Base-by-base conservation (phyloP, 768 basidiomycete species). In the Tricholoma furcatifolium region DNA sequence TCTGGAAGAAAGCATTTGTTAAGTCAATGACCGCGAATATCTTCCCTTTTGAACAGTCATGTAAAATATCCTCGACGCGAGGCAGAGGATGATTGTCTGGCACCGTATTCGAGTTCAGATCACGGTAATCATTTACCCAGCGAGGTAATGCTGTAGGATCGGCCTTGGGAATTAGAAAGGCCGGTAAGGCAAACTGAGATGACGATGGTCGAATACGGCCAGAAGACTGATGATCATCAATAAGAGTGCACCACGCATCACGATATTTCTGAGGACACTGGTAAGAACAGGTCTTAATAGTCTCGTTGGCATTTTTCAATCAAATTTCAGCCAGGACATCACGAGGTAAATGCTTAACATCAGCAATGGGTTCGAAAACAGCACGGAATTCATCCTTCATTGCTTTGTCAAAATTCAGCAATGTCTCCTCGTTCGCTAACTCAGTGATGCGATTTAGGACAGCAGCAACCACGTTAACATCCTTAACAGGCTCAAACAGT, bases 111-210 rank as follows among this genome's bases (percentile, higher is more conserved):
- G 51, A 51, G 43, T 74, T 75, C 1, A 75, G 43, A 6, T 57
- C 36, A 0, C 63, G 54, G 51, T 64, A 75, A 31, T 74, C 68
- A 50, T 68, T 70, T 0, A 75, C 70, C 70, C 71, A 74, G 0
- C 65, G 59, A 0, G 71, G 74, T 0, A 70, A 31, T 0, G 56
- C 70, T 65, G 72, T n/a, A n/a, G n/a, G n/a, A n/a, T n/a, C n/a
- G n/a, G n/a, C n/a, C n/a, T n/a, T n/a, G n/a, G n/a, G n/a, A 3
- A 77, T 68, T 0, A 76, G 61, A 50, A 77, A 79, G 0, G 66
- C 62, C 0, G 71, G 74, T 0, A 68, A 78, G 0, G 69, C 67
- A 41, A 62, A 66, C 0, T 65, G 70, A 0, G 57, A 56, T 0
- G 69, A 75, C 0, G 64, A n/a, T n/a, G n/a, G 68, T 0, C 58